These are phyloP conservation scores for Quercus aquifolioides DNA, from an alignment of 306 rosid species.

Conservation along the genomic window DNA sequence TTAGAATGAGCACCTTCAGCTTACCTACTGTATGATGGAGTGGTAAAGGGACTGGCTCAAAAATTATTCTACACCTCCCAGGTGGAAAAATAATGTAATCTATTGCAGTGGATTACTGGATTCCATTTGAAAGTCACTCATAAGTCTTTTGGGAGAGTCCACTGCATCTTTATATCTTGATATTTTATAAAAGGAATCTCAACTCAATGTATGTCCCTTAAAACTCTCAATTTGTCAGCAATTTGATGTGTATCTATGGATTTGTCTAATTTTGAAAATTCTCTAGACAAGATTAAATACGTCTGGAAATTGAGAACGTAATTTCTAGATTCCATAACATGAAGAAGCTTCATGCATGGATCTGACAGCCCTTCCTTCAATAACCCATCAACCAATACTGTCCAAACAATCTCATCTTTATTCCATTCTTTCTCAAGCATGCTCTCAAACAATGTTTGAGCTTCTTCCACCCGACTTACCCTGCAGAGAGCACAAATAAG, in stretches of 20 bases:
- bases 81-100: no score
- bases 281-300: conserved; percentile 32
- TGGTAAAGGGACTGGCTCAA: not conserved
- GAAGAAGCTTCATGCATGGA: conserved; percentile 38
- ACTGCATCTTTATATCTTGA: not conserved
- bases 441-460: conserved; percentile 32
- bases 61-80: no score
- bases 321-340: conserved; percentile 33
- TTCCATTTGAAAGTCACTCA: not conserved
- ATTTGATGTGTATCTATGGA: conserved; percentile 21
- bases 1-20: not conserved
- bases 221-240: conserved; percentile 14
- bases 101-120: not conserved
- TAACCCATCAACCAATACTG: conserved; percentile 40
- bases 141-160: not conserved
- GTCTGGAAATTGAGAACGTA: conserved; percentile 28
- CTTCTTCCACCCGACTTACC: conserved; percentile 25
- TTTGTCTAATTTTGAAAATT: conserved; percentile 23
- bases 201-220: conserved; percentile 14
- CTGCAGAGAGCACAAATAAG: conserved; percentile 40
- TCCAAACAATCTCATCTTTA: conserved; percentile 48
- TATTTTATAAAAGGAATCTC: conserved; percentile 4
- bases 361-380: conserved; percentile 33
- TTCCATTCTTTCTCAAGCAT: conserved; percentile 39
- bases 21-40: conserved; percentile 3